Evolutionary conservation across 2,329 filamentous ascomycete genomes (phyloP).

Genomic region (Penicillium sp.): DNA sequence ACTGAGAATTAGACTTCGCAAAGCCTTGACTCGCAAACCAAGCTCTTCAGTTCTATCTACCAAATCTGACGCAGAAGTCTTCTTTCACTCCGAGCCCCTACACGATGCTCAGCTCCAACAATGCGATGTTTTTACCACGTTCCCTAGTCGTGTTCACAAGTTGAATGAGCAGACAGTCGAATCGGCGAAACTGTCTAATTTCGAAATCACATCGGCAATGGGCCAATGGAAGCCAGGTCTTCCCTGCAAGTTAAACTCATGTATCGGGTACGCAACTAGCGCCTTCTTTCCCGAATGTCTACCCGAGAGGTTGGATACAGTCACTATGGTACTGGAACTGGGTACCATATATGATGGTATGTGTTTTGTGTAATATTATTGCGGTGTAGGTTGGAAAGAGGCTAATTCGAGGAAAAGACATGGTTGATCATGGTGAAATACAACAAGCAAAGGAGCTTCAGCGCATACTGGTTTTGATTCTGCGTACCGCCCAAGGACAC

Average conservation of each 20-base stretch:
- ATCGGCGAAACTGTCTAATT: neutral
- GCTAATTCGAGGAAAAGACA: no score
- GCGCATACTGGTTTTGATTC: no score
- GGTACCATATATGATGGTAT: no score
- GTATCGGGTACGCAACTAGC: neutral
- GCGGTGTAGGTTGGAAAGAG: no score
- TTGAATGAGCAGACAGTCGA: neutral
- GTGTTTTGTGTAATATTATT: no score
- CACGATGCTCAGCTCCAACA: neutral
- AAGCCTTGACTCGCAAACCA: no score
- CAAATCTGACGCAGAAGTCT: neutral
- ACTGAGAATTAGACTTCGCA: no score
- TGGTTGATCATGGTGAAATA: no score
- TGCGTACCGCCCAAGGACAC: no score
- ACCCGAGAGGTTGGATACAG: neutral
- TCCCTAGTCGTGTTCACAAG: neutral
- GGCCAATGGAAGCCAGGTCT: neutral
- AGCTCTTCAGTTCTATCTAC: neutral
- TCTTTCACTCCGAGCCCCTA: neutral
- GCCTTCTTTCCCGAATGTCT: neutral
- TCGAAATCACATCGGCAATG: neutral
- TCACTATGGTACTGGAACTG: no score
- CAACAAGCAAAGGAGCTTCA: no score
- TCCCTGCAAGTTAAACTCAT: neutral
- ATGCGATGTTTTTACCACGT: neutral